Conservation (phyloP, 345 rosid genomes). For the Salix dunnii region DNA sequence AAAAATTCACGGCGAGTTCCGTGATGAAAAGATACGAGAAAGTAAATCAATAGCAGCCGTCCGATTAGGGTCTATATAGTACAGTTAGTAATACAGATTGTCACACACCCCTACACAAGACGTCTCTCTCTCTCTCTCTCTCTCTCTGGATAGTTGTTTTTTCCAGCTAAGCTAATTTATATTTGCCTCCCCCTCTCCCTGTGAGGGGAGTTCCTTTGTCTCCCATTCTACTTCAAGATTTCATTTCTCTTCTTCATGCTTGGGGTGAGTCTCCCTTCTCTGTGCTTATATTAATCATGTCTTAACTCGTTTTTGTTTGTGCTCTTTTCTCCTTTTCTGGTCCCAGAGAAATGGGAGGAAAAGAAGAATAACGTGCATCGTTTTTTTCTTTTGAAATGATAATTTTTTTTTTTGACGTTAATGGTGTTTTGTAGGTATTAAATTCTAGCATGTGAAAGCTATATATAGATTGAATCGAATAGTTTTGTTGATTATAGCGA, state of each 20-base stretch:
- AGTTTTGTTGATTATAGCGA: background rate
- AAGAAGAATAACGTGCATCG: background rate
- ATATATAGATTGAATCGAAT: background rate
- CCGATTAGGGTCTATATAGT: background rate
- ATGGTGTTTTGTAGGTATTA: background rate
- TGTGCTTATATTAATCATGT: background rate
- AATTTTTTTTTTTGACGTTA: background rate
- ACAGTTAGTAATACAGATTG: background rate
- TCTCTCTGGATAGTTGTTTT: background rate
- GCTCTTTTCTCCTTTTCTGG: background rate
- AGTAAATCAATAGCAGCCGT: background rate
- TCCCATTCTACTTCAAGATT: background rate
- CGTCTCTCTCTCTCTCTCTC: background rate
- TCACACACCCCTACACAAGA: background rate
- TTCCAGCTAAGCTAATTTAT: background rate
- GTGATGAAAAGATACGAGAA: background rate
- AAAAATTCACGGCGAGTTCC: background rate
- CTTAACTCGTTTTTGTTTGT: background rate
- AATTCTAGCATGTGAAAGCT: background rate
- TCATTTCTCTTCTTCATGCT: background rate
- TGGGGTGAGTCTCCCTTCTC: background rate
- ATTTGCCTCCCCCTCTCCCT: background rate
- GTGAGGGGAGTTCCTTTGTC: background rate
- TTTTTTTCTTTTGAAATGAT: background rate
- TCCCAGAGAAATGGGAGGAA: conserved; percentile 6